phyloP scores from a whole-genome alignment of 345 rosid genomes.

The Dipteronia sinensis region DNA sequence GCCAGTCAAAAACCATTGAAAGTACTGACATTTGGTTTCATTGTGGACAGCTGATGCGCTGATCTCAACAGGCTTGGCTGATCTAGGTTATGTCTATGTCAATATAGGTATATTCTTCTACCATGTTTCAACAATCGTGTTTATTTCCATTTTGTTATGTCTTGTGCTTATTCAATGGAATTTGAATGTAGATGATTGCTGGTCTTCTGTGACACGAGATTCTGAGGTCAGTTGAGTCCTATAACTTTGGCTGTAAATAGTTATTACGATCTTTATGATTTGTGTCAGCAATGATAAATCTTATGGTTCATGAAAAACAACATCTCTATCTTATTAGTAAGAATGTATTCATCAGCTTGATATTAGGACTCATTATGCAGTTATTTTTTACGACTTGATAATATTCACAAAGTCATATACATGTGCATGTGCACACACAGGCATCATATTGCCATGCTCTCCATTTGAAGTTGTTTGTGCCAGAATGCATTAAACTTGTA shows the following conservation, averaged over 20 bases:
- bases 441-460: not conserved
- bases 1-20: too few relatives aligned
- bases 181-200: conserved; percentile 85
- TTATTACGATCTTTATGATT: not conserved
- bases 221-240: conserved; percentile 45
- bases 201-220: conserved; percentile 68
- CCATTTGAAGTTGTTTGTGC: conserved; percentile 8
- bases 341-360: not conserved
- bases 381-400: conserved; percentile 1
- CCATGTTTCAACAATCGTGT: not conserved
- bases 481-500: not conserved
- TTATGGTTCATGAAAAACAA: not conserved
- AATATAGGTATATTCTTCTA: conserved; percentile 72
- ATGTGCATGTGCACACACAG: not conserved
- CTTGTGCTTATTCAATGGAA: conserved; percentile 26
- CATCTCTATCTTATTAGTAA: not conserved
- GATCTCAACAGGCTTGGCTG: conserved; percentile 86
- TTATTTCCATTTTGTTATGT: conserved; percentile 18
- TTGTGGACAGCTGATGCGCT: conserved; percentile 80
- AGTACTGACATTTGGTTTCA: conserved; percentile 8
- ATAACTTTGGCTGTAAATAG: not conserved
- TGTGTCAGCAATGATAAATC: not conserved
- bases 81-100: conserved; percentile 76
- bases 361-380: not conserved
- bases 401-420: not conserved